phyloP scores from a whole-genome alignment of 352 stramenopile genomes.

The Globisporangium alternatum region DNA sequence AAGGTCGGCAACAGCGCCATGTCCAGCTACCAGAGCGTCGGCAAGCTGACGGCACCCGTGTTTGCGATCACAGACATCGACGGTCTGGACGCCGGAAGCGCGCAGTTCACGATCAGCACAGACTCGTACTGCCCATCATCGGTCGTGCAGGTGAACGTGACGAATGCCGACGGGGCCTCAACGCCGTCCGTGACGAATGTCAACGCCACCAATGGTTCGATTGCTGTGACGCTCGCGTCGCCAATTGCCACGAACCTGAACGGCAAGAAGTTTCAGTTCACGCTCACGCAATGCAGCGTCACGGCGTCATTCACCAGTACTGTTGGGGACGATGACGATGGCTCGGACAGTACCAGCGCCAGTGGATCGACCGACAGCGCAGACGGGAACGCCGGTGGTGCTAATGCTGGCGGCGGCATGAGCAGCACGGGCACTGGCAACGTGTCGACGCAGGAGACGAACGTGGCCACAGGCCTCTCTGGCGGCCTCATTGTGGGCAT shows the following conservation, averaged over 20 bases:
- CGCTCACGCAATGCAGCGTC: constrained; percentile 48
- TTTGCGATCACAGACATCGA: constrained; percentile 32
- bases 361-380: constrained; percentile 14
- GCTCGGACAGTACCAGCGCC: constrained; percentile 11
- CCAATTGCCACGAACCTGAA: constrained; percentile 30
- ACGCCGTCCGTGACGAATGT: constrained; percentile 17
- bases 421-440: constrained; percentile 13
- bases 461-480: constrained; percentile 51
- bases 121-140: constrained; percentile 38
- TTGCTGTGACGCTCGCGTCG: constrained; percentile 36
- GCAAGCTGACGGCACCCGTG: constrained; percentile 28
- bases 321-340: constrained; percentile 16
- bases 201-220: constrained; percentile 33
- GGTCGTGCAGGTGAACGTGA: constrained; percentile 35
- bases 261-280: constrained; percentile 31
- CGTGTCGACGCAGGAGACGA: constrained; percentile 49
- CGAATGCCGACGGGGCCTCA: constrained; percentile 11
- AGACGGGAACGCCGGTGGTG: neutral
- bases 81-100: constrained; percentile 31
- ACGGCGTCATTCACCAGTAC: constrained; percentile 20
- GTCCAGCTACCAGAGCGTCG: constrained; percentile 48
- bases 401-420: neutral
- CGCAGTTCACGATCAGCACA: constrained; percentile 35
- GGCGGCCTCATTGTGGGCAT: constrained; percentile 70
- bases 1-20: constrained; percentile 45